These are phyloP conservation scores for Mortierella sp. DNA, from an alignment of 371 early-diverging fungal species.

Conservation along the genomic window DNA sequence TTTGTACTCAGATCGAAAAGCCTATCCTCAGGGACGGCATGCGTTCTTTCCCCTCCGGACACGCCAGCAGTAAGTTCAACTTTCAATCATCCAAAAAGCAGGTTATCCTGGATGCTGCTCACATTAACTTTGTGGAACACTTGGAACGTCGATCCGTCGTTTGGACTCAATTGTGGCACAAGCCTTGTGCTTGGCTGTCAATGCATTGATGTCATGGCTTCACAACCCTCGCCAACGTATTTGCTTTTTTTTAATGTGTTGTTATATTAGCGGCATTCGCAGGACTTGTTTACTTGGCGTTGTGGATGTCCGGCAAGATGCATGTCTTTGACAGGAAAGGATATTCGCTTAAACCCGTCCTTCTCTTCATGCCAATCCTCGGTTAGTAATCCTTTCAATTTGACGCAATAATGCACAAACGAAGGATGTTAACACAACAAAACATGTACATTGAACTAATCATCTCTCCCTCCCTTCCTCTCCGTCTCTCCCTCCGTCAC, in stretches of 20 bases:
- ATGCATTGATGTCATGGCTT: neutral
- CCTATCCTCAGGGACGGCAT: slow-evolving; percentile 79
- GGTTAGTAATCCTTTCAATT: neutral
- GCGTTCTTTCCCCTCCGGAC: slow-evolving; percentile 93
- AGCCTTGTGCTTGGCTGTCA: neutral
- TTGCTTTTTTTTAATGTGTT: neutral
- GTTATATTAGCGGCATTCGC: slow-evolving; percentile 64
- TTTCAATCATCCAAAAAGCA: neutral
- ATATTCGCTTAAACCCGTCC: slow-evolving; percentile 71
- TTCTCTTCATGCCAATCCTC: slow-evolving; percentile 65
- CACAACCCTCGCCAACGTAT: neutral
- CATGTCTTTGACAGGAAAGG: slow-evolving; percentile 73
- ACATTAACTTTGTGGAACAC: neutral
- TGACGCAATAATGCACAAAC: neutral
- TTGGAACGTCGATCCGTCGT: neutral
- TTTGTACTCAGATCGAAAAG: slow-evolving; percentile 67
- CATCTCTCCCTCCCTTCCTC: neutral
- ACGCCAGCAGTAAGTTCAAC: slow-evolving; percentile 72
- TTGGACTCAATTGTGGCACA: no score
- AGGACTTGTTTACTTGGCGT: slow-evolving; percentile 70
- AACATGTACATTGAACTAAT: neutral
- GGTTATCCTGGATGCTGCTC: neutral
- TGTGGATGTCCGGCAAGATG: slow-evolving; percentile 76
- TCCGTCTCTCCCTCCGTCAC: neutral
- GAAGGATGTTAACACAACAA: neutral